phyloP scores from a whole-genome alignment of 371 early-diverging fungal species.

The Lichtheimia ornata region DNA sequence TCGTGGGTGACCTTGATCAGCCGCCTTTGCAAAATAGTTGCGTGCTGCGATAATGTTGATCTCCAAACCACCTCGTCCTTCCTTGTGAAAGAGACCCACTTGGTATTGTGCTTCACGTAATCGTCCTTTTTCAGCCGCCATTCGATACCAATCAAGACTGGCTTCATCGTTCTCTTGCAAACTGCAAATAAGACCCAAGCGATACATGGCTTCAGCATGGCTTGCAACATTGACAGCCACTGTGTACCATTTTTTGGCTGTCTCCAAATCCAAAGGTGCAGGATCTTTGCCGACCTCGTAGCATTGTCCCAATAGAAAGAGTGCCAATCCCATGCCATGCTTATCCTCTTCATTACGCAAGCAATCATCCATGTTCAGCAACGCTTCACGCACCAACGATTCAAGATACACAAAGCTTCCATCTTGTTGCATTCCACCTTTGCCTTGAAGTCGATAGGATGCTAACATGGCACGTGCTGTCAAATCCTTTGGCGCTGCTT shows the following conservation, averaged over 20 bases:
- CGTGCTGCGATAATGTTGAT: slow-evolving; percentile 26
- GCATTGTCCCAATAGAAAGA: slow-evolving; percentile 23
- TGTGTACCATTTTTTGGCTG: slow-evolving; percentile 7
- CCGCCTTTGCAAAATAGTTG: slow-evolving; percentile 35
- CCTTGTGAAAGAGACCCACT: slow-evolving; percentile 29
- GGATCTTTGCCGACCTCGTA: slow-evolving; percentile 20
- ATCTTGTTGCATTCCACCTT: slow-evolving; percentile 13
- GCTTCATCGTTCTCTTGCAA: slow-evolving; percentile 11
- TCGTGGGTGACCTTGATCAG: slow-evolving; percentile 31
- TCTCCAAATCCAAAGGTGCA: slow-evolving; percentile 23
- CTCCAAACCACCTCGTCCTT: slow-evolving; percentile 28
- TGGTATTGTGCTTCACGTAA: slow-evolving; percentile 33
- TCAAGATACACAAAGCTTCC: slow-evolving; percentile 8
- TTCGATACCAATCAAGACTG: slow-evolving; percentile 31
- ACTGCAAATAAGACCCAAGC: slow-evolving; percentile 11
- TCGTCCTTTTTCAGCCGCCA: slow-evolving; percentile 29
- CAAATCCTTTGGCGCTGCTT: slow-evolving; percentile 5
- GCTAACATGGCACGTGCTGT: slow-evolving; percentile 18
- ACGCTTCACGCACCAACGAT: background rate
- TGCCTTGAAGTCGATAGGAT: slow-evolving; percentile 20
- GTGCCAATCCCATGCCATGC: slow-evolving; percentile 3
- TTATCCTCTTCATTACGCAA: slow-evolving; percentile 2
- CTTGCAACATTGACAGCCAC: slow-evolving; percentile 1
- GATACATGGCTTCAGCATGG: slow-evolving; percentile 18
- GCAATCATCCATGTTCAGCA: background rate